These are phyloP conservation scores for Pleurotus djamor DNA, from an alignment of 768 basidiomycete species.

Conservation along the genomic window DNA sequence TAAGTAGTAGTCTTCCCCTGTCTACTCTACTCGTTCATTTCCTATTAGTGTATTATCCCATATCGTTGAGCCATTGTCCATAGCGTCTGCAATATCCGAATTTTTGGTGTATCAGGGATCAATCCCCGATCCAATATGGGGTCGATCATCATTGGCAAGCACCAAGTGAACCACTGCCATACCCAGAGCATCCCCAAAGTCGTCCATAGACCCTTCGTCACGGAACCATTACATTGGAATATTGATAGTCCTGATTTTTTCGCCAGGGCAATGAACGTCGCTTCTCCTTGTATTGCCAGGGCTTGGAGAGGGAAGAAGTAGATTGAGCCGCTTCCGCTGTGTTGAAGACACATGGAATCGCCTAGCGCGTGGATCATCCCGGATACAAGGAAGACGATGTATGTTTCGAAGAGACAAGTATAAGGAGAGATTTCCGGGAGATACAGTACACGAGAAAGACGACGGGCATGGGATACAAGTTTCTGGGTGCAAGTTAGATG, in stretches of 20 bases:
- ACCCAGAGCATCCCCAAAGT: not conserved
- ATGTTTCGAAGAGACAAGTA: conserved; percentile 25
- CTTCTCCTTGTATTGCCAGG: not conserved
- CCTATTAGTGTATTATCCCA: too few relatives aligned
- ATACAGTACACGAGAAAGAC: conserved; percentile 10
- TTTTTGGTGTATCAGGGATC: not conserved
- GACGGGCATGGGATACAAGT: not conserved
- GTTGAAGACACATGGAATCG: conserved; percentile 13
- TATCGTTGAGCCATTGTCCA: not conserved
- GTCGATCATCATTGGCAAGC: not conserved
- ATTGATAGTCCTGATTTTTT: not conserved
- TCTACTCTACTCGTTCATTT: too few relatives aligned
- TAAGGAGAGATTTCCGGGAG: conserved; percentile 16
- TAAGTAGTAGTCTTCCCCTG: not conserved
- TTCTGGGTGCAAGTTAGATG: not conserved
- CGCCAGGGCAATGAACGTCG: not conserved
- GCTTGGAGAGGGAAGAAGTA: not conserved
- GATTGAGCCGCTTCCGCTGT: not conserved
- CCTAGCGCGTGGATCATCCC: conserved; percentile 22
- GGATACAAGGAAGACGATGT: conserved; percentile 26
- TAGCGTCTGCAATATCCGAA: not conserved
- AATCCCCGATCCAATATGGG: not conserved
- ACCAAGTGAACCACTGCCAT: not conserved
- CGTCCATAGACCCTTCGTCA: not conserved
- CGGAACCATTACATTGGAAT: not conserved